These are phyloP conservation scores for Geranium incanum DNA, from an alignment of 441 rosid genomes.

Conservation along the genomic window DNA sequence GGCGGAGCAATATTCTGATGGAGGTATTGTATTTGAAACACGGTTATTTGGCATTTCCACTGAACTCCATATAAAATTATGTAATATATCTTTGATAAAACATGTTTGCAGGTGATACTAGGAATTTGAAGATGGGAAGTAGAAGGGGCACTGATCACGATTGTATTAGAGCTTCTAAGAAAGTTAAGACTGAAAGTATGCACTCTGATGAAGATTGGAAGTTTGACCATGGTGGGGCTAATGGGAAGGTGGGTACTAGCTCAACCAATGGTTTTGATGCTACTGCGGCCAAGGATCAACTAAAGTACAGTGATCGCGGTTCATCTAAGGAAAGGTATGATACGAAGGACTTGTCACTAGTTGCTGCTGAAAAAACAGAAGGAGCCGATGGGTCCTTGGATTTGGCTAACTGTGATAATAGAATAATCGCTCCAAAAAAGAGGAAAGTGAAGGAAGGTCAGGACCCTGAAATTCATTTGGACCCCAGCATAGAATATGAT, in stretches of 20 bases:
- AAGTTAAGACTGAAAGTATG: constrained; percentile 46
- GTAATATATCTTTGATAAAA: constrained; percentile 25
- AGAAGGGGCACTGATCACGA: constrained; percentile 50
- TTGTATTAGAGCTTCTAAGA: constrained; percentile 46
- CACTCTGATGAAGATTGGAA: constrained; percentile 39
- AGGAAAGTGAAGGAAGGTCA: constrained; percentile 48
- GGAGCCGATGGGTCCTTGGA: constrained; percentile 38
- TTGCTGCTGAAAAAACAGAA: constrained; percentile 40
- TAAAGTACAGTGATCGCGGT: constrained; percentile 30
- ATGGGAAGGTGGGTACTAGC: constrained; percentile 40
- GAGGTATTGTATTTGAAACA: constrained; percentile 49
- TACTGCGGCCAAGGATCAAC: constrained; percentile 34
- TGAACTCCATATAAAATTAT: constrained; percentile 4
- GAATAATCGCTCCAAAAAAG: constrained; percentile 37
- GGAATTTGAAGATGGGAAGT: constrained; percentile 45
- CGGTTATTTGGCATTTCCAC: background rate
- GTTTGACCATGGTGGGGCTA: constrained; percentile 33
- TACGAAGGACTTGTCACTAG: constrained; percentile 31
- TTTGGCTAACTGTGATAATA: constrained; percentile 34
- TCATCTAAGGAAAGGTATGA: constrained; percentile 33
- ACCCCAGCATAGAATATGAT: constrained; percentile 25
- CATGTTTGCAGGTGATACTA: constrained; percentile 44
- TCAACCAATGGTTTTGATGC: constrained; percentile 42
- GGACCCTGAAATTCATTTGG: constrained; percentile 19
- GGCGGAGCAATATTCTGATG: constrained; percentile 43